Conservation (phyloP, 306 rosid genomes). For the Gillenia trifoliata region DNA sequence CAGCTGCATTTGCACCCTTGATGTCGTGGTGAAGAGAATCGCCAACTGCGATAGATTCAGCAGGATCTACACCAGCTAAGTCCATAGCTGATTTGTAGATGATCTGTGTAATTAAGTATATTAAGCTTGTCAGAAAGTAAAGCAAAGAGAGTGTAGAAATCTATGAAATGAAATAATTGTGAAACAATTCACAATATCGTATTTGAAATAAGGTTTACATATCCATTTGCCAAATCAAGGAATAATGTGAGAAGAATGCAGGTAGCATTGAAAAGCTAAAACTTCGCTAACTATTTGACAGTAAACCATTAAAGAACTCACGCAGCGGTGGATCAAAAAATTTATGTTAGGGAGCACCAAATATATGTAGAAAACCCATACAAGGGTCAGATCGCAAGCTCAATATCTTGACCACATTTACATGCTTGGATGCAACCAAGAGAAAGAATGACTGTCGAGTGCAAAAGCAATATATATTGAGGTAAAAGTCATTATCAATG, state of each 20-base stretch:
- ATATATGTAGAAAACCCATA: neutral
- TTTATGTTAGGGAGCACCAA: neutral
- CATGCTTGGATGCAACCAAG: neutral
- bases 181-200: too few species aligned
- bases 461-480: neutral
- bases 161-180: too few species aligned
- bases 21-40: conserved; percentile 97
- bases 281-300: neutral
- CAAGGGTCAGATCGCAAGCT: neutral
- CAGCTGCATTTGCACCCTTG: conserved; percentile 85
- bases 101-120: conserved; percentile 36
- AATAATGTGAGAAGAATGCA: too few species aligned
- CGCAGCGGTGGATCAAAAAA: neutral
- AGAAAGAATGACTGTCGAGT: neutral
- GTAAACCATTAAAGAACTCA: neutral
- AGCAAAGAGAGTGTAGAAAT: too few species aligned
- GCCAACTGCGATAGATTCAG: conserved; percentile 75
- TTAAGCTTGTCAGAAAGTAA: too few species aligned
- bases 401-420: neutral
- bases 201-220: too few species aligned
- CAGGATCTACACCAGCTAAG: conserved; percentile 57
- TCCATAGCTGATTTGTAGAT: conserved; percentile 77
- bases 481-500: neutral
- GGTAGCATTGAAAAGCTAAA: neutral
- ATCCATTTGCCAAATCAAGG: too few species aligned